Evolutionary conservation across 1,139 yeast genomes (phyloP).

Genomic region (Schwanniomyces etchellsii): DNA sequence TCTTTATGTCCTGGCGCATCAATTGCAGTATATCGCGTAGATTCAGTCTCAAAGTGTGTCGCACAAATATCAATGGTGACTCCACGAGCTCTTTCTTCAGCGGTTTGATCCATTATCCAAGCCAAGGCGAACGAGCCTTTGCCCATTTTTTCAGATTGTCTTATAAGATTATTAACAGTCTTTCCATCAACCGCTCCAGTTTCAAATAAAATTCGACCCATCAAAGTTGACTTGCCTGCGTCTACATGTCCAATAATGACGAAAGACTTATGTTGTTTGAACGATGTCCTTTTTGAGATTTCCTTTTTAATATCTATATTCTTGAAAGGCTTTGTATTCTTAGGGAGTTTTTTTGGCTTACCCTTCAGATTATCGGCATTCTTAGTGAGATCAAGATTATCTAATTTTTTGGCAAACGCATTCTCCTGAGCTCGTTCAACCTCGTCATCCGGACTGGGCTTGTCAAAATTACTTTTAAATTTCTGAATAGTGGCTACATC

Average conservation of each 20-base stretch:
- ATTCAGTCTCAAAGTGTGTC: constrained; percentile 67
- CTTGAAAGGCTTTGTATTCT: constrained; percentile 35
- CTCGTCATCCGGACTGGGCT: constrained; percentile 83
- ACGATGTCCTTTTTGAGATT: constrained; percentile 26
- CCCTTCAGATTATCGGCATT: neutral
- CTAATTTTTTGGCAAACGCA: constrained; percentile 40
- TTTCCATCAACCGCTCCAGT: constrained; percentile 74
- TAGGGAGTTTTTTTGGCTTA: constrained; percentile 6
- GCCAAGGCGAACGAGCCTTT: constrained; percentile 94
- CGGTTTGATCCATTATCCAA: constrained; percentile 96
- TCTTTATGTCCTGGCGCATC: constrained; percentile 80
- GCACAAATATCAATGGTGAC: constrained; percentile 93
- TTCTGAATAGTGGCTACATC: constrained; percentile 37
- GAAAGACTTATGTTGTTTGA: constrained; percentile 67
- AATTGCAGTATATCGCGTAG: constrained; percentile 71
- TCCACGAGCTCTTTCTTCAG: constrained; percentile 84
- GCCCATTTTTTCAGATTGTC: constrained; percentile 78
- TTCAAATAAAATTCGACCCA: constrained; percentile 85
- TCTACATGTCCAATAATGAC: constrained; percentile 96
- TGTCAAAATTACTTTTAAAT: constrained; percentile 51
- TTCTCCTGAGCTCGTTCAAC: constrained; percentile 56
- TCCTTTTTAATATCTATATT: constrained; percentile 36
- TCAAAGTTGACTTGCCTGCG: constrained; percentile 93
- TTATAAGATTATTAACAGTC: constrained; percentile 68
- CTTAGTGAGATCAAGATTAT: constrained; percentile 19